Conservation (phyloP, 345 rosid species). For the Microthlaspi erraticum region DNA sequence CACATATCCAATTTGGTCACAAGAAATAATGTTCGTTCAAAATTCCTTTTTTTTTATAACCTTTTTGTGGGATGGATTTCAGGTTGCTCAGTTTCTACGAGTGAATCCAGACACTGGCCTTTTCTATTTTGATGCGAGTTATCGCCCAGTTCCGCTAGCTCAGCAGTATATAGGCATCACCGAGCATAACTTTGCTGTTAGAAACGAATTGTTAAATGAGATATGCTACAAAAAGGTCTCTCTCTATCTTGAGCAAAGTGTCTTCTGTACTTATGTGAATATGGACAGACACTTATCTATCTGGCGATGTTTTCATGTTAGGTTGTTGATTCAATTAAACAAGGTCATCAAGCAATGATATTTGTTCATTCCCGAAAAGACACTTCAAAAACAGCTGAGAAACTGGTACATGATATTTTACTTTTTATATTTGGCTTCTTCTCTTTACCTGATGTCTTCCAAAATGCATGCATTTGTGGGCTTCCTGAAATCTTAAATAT, state of each 20-base stretch:
- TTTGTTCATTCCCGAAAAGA: constrained; percentile 98
- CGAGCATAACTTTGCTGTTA: constrained; percentile 86
- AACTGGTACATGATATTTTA: constrained; percentile 59
- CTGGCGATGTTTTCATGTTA: constrained; percentile 44
- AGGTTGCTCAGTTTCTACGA: constrained; percentile 98
- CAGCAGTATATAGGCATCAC: constrained; percentile 97
- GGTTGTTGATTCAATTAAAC: constrained; percentile 87
- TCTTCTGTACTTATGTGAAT: constrained; percentile 23
- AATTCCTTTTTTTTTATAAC: neutral
- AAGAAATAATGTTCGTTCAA: constrained; percentile 3
- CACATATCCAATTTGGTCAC: constrained; percentile 12
- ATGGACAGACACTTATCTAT: constrained; percentile 35
- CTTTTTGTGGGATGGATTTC: constrained; percentile 29
- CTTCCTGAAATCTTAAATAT: constrained; percentile 29
- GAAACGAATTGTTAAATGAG: constrained; percentile 82
- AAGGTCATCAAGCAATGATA: constrained; percentile 96
- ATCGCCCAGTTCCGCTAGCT: constrained; percentile 97
- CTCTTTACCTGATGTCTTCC: constrained; percentile 21
- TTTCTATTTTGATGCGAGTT: constrained; percentile 95
- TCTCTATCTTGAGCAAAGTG: constrained; percentile 36
- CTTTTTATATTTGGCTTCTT: constrained; percentile 21
- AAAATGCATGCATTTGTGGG: constrained; percentile 16
- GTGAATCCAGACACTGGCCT: constrained; percentile 92
- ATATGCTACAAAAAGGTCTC: constrained; percentile 93
- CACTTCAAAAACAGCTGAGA: constrained; percentile 93